Evolutionary conservation across 2,329 filamentous ascomycete genomes (phyloP).

Genomic region (Nigrospora osmanthi): DNA sequence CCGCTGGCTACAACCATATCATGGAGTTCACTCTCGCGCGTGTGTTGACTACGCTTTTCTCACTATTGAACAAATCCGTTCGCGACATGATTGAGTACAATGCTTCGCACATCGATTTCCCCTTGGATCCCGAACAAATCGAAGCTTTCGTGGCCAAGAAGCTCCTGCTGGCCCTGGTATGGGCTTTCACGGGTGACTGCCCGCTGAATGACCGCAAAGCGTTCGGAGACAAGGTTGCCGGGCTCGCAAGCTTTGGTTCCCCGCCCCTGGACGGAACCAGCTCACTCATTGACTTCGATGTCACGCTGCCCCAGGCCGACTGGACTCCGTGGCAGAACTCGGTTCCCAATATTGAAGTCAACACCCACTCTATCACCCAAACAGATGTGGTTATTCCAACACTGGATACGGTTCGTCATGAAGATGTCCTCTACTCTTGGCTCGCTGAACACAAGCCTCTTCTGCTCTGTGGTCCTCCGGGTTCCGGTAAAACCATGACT

Average conservation of each 20-base stretch:
- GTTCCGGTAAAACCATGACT: constrained; percentile 99
- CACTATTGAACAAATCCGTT: constrained; percentile 87
- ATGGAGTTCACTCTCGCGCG: constrained; percentile 96
- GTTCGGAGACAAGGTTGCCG: constrained; percentile 79
- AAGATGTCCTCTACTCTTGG: constrained; percentile 99
- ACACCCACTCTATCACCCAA: constrained; percentile 95
- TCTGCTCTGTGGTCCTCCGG: constrained; percentile 90
- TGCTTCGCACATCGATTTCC: constrained; percentile 86
- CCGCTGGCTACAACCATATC: constrained; percentile 79
- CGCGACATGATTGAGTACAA: constrained; percentile 95
- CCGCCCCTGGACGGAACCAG: constrained; percentile 70
- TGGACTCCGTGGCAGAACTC: constrained; percentile 94
- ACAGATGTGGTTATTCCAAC: constrained; percentile 98
- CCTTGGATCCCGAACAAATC: constrained; percentile 80
- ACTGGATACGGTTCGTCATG: constrained; percentile 91
- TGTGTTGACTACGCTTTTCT: constrained; percentile 88
- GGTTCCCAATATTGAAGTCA: constrained; percentile 90
- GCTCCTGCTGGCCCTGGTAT: constrained; percentile 82
- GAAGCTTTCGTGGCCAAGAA: constrained; percentile 91
- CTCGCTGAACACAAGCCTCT: constrained; percentile 97
- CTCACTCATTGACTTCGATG: constrained; percentile 94
- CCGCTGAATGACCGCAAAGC: constrained; percentile 78
- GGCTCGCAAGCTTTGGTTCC: constrained; percentile 77
- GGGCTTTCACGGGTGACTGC: constrained; percentile 94
- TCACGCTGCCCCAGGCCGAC: constrained; percentile 75